Evolutionary conservation across 2,329 filamentous ascomycete genomes (phyloP).

Genomic region (Colletotrichum sp.): DNA sequence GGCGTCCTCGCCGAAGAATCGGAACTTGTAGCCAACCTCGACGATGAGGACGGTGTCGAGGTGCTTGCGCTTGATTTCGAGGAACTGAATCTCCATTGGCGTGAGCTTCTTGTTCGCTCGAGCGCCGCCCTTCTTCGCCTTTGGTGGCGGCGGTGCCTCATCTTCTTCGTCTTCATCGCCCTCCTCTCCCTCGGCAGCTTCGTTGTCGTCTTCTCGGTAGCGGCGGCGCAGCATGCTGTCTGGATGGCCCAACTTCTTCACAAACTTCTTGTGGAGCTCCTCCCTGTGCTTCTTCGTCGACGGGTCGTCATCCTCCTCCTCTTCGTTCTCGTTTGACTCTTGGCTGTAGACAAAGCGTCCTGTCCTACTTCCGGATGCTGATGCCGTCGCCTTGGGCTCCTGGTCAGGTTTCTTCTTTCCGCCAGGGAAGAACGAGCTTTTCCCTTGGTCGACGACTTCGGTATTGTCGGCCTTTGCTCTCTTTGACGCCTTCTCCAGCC

Average conservation of each 20-base stretch:
- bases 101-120: conserved; percentile 75
- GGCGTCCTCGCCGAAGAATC: conserved; percentile 96
- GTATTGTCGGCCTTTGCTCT: conserved; percentile 38
- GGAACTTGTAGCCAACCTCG: conserved; percentile 97
- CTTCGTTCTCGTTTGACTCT: conserved; percentile 38
- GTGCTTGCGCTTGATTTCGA: conserved; percentile 92
- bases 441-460: conserved; percentile 38
- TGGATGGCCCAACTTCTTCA: conserved; percentile 86
- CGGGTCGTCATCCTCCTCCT: conserved; percentile 53
- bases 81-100: conserved; percentile 89
- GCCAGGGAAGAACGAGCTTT: conserved; percentile 38
- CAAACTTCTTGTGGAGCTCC: conserved; percentile 81
- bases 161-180: conserved; percentile 63
- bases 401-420: conserved; percentile 26
- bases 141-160: conserved; percentile 51
- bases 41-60: conserved; percentile 89
- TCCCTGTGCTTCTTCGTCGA: conserved; percentile 64
- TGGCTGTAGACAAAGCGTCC: conserved; percentile 58
- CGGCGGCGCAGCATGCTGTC: conserved; percentile 77
- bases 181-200: conserved; percentile 57
- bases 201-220: conserved; percentile 58
- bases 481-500: conserved; percentile 45
- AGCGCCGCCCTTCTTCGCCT: conserved; percentile 69
- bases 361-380: conserved; percentile 45
- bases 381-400: conserved; percentile 20